A percentile compares a stretch with the other conserved stretches of the same genome.
These are phyloP conservation scores for Pleurotus djamor DNA, from an alignment of 768 basidiomycete species.

Conservation along the genomic window DNA sequence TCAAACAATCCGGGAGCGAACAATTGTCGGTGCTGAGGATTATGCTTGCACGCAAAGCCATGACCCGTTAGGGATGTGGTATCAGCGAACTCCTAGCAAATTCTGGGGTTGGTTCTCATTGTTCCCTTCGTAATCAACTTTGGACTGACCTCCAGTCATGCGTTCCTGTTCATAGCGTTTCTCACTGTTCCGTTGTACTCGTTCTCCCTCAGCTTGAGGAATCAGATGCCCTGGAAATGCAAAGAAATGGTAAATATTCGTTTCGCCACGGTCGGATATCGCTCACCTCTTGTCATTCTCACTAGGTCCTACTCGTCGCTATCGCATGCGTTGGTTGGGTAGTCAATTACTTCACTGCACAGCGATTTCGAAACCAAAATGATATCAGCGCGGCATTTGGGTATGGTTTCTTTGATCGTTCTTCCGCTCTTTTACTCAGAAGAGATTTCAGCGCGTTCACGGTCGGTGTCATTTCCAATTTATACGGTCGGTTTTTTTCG, in stretches of 20 bases:
- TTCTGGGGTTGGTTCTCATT: constrained; percentile 58
- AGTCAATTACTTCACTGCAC: constrained; percentile 69
- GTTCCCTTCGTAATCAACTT: not conserved
- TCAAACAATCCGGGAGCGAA: constrained; percentile 46
- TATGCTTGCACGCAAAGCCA: constrained; percentile 61
- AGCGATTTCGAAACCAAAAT: constrained; percentile 60
- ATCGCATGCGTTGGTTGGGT: constrained; percentile 76
- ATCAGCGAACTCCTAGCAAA: constrained; percentile 63
- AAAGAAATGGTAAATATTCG: constrained; percentile 49
- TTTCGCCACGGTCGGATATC: constrained; percentile 2
- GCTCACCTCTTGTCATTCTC: not conserved
- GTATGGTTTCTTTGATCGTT: constrained; percentile 24
- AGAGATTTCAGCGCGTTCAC: constrained; percentile 57
- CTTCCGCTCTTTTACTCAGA: constrained; percentile 4
- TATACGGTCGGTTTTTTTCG: constrained; percentile 71
- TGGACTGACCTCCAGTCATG: not conserved
- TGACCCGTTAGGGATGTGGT: constrained; percentile 63
- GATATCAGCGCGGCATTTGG: constrained; percentile 82
- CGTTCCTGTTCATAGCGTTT: constrained; percentile 43
- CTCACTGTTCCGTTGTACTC: constrained; percentile 71
- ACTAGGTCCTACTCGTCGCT: constrained; percentile 48
- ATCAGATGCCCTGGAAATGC: constrained; percentile 55
- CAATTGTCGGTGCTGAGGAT: constrained; percentile 52
- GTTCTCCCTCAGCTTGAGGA: constrained; percentile 61
- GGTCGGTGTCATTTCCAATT: constrained; percentile 75